Evolutionary conservation across 108 stramenopile genomes (phyloP).

Genomic region (Cylindrotheca closterium): DNA sequence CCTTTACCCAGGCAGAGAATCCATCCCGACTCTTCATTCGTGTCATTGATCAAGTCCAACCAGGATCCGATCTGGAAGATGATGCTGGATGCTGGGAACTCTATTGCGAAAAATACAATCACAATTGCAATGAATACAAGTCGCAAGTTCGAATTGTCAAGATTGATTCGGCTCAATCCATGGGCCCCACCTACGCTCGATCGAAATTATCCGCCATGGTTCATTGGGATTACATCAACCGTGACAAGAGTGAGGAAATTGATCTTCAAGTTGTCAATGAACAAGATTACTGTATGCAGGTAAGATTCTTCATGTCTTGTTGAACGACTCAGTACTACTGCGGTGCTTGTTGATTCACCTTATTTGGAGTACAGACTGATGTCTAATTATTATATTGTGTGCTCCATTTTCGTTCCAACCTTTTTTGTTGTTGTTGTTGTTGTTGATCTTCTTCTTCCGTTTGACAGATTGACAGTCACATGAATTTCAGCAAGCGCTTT

Average conservation of each 20-base stretch:
- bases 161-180: constrained; percentile 28
- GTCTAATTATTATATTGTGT: too few species aligned
- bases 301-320: too few species aligned
- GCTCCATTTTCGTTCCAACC: too few species aligned
- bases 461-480: constrained; percentile 85
- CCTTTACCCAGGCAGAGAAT: constrained; percentile 53
- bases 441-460: too few species aligned
- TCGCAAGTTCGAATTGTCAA: constrained; percentile 30
- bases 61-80: constrained; percentile 37
- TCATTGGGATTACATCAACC: constrained; percentile 36
- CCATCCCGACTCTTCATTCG: constrained; percentile 57
- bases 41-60: constrained; percentile 65
- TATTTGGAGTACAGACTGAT: too few species aligned
- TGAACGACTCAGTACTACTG: too few species aligned
- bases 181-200: constrained; percentile 50
- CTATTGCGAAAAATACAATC: constrained; percentile 38
- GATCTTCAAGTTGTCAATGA: constrained; percentile 44
- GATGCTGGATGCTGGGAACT: constrained; percentile 43
- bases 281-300: constrained; percentile 91
- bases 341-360: too few species aligned
- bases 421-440: too few species aligned
- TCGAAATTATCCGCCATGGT: constrained; percentile 44
- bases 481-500: constrained; percentile 75
- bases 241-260: constrained; percentile 5
- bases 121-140: constrained; percentile 34